Evolutionary conservation across 2,329 filamentous ascomycete genomes (phyloP).

Genomic region (Intubia oerlemansii): DNA sequence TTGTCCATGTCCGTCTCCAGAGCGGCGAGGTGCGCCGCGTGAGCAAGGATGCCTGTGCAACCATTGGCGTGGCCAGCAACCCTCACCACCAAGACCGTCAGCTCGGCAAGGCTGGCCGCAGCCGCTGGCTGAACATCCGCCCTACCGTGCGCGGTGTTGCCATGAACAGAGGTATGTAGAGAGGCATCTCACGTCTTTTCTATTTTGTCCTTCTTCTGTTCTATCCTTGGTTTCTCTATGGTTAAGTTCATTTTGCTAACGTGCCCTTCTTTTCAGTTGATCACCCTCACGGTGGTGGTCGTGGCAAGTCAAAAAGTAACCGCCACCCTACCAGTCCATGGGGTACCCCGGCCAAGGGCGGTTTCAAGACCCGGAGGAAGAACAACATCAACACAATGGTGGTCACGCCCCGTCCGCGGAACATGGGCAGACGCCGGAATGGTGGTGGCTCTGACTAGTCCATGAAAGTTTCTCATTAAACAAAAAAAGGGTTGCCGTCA

Average conservation of each 20-base stretch:
- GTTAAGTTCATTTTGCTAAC: no score
- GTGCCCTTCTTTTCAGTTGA: slow-evolving; percentile 33
- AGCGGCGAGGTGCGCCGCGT: slow-evolving; percentile 85
- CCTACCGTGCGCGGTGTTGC: slow-evolving; percentile 93
- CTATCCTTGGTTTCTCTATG: no score
- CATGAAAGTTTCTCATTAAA: no score
- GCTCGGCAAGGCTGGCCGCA: slow-evolving; percentile 86
- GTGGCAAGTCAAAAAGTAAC: slow-evolving; percentile 99
- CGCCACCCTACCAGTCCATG: slow-evolving; percentile 87
- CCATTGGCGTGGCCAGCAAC: slow-evolving; percentile 87
- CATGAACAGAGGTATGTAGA: slow-evolving; percentile 76
- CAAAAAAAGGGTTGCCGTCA: no score
- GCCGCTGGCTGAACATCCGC: slow-evolving; percentile 80
- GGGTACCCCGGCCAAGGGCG: slow-evolving; percentile 77
- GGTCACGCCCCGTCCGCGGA: slow-evolving; percentile 61
- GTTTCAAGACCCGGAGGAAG: slow-evolving; percentile 80
- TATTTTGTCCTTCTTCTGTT: slow-evolving; percentile 1
- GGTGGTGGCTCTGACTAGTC: slow-evolving; percentile 3
- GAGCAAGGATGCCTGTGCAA: slow-evolving; percentile 81
- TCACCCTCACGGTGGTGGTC: slow-evolving; percentile 95
- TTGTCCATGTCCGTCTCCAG: slow-evolving; percentile 69
- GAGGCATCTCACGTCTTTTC: neutral
- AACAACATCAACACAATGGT: slow-evolving; percentile 84
- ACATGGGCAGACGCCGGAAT: slow-evolving; percentile 71
- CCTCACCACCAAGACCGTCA: slow-evolving; percentile 75